phyloP scores from a whole-genome alignment of 2,329 filamentous ascomycete genomes.

The Penicillium sclerotigenum region DNA sequence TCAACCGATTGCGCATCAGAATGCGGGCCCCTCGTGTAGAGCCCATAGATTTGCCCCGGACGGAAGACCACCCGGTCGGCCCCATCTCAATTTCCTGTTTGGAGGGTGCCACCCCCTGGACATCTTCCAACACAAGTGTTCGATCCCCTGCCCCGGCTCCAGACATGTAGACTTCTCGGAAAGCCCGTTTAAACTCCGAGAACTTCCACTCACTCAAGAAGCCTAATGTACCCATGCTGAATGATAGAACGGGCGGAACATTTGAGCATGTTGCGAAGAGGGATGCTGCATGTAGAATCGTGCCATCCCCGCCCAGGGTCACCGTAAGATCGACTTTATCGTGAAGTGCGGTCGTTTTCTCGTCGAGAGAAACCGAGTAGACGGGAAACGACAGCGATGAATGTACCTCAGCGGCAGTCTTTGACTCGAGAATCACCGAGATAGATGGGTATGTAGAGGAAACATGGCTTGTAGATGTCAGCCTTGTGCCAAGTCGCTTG shows the following conservation, averaged over 20 bases:
- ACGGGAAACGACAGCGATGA: constrained; percentile 69
- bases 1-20: constrained; percentile 79
- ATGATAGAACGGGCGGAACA: constrained; percentile 88
- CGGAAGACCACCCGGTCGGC: constrained; percentile 64
- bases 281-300: constrained; percentile 79
- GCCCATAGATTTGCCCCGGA: constrained; percentile 79
- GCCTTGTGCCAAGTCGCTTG: background rate
- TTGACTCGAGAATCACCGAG: constrained; percentile 77
- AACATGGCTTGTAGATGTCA: constrained; percentile 63
- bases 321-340: constrained; percentile 83
- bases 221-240: constrained; percentile 94
- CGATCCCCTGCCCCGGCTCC: constrained; percentile 55
- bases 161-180: constrained; percentile 88
- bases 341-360: constrained; percentile 54
- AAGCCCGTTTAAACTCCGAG: constrained; percentile 84
- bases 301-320: constrained; percentile 90
- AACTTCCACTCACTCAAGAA: constrained; percentile 98
- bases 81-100: constrained; percentile 31
- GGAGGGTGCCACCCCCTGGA: constrained; percentile 31
- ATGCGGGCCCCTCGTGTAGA: constrained; percentile 71
- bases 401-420: constrained; percentile 70
- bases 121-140: constrained; percentile 44
- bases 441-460: constrained; percentile 74
- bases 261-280: constrained; percentile 76
- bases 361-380: constrained; percentile 50